Evolutionary conservation across 371 early-diverging fungal species (phyloP), one percentile per base, ranked within the genome.

Genomic region (Mortierella sp.): DNA sequence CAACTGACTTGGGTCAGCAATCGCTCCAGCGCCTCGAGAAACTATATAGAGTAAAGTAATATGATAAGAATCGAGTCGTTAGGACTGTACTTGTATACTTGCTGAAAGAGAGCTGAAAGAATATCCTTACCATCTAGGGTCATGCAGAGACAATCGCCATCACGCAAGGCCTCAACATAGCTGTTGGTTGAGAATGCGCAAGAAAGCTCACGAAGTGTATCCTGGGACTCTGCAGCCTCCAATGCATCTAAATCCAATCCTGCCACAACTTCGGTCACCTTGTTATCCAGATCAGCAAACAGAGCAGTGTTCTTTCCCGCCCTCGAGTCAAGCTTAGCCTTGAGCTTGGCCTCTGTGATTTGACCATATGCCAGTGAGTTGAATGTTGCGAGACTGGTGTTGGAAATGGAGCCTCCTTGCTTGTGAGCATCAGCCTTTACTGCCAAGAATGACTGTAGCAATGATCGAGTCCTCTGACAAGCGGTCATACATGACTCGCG

Each of bases 141-240:
- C 71, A 86, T 72, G 58, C 86, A 84, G 1, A 86, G 71, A 64
- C 86, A 86, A 54, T 86, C 86, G 10, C 83, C 83, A 35, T 83
- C 84, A 26, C 68, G 64, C 40, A 86, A 55, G 22, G 83, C 83
- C 14, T 86, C 86, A 24, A 86, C 62, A 20, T 78, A 86, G 22
- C 68, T 80, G 61, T 83, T 78, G n/a, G 85, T 85, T 24, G 84
- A 80, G n/a, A 85, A 66, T 3, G 84, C 73, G 30, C 85, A 85
- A 4, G 81, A 73, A 9, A 84, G 64, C 54, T 76, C 84, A 9
- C 65, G 49, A 39, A 70, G 35, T 35, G 49, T 72, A 4, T 80
- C 81, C 54, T 84, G 72, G 5, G 80, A 64, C 37, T 75, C 78
- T 18, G 73, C 57, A 22, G 60, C 61, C 28, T 78, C 83, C 55